Evolutionary conservation across 495 filamentous ascomycete genomes (phyloP).

Genomic region (Neurospora tetraspora): DNA sequence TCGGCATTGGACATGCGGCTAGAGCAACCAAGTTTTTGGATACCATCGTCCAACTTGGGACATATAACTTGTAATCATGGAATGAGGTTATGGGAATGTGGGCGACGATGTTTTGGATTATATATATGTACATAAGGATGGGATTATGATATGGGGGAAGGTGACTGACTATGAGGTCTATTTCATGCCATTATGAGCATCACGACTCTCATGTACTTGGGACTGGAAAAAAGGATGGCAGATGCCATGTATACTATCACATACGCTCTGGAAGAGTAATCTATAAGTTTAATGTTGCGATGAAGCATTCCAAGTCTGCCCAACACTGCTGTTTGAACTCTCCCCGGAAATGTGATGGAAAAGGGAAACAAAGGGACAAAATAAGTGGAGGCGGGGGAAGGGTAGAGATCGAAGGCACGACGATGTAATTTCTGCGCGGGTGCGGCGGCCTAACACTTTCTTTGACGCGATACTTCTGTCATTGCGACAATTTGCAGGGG

Average conservation of each 20-base stretch:
- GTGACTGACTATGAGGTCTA: neutral
- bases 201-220: neutral
- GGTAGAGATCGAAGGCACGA: neutral
- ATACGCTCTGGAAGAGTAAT: neutral
- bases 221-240: neutral
- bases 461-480: neutral
- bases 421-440: slow-evolving; percentile 1
- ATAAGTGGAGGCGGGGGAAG: neutral
- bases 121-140: neutral
- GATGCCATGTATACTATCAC: neutral
- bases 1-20: neutral
- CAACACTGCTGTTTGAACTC: neutral
- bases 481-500: neutral
- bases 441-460: neutral
- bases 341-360: neutral
- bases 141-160: neutral
- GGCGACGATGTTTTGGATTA: neutral
- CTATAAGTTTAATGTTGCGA: neutral
- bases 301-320: neutral
- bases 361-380: neutral
- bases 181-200: neutral
- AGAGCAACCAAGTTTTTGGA: neutral
- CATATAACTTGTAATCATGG: neutral
- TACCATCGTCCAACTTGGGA: neutral
- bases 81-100: neutral